Conservation (phyloP, 1,139 yeast species). For the Pichia sp. region DNA sequence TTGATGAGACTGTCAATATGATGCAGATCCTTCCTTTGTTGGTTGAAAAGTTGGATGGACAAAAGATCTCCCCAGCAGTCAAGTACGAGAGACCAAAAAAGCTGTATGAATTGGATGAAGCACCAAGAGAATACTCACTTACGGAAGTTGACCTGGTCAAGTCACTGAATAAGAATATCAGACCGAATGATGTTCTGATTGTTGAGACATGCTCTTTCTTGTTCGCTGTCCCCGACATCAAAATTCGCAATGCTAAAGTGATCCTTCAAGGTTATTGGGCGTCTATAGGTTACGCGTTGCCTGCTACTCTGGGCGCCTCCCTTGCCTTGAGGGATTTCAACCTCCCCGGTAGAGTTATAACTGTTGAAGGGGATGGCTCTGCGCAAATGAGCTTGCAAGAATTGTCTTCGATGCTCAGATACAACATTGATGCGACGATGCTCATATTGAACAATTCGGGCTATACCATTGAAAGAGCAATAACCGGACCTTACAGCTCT, state of each 20-base stretch:
- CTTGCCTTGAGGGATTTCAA: constrained; percentile 60
- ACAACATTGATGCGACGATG: constrained; percentile 56
- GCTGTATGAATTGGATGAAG: constrained; percentile 8
- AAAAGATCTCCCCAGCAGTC: constrained; percentile 30
- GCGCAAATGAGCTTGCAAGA: constrained; percentile 89
- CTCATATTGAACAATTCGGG: constrained; percentile 77
- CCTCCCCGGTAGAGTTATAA: constrained; percentile 50
- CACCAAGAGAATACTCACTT: constrained; percentile 14
- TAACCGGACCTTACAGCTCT: constrained; percentile 69
- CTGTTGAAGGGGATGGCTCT: constrained; percentile 86
- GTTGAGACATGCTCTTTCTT: constrained; percentile 79
- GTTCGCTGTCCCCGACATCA: constrained; percentile 59
- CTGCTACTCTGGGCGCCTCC: constrained; percentile 77
- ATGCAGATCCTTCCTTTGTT: constrained; percentile 43
- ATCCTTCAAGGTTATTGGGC: constrained; percentile 69
- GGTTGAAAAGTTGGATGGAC: constrained; percentile 35
- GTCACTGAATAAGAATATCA: constrained; percentile 35
- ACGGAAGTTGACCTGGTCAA: constrained; percentile 24
- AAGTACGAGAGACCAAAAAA: constrained; percentile 8
- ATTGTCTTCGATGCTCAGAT: constrained; percentile 62
- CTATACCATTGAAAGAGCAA: constrained; percentile 80
- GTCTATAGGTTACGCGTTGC: constrained; percentile 82
- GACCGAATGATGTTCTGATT: constrained; percentile 60
- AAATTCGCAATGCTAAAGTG: constrained; percentile 35
- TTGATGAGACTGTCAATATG: constrained; percentile 40